These are phyloP conservation scores for Takakia lepidozioides DNA, from an alignment of 225 moss, liverwort and hornwort genomes.

Conservation along the genomic window DNA sequence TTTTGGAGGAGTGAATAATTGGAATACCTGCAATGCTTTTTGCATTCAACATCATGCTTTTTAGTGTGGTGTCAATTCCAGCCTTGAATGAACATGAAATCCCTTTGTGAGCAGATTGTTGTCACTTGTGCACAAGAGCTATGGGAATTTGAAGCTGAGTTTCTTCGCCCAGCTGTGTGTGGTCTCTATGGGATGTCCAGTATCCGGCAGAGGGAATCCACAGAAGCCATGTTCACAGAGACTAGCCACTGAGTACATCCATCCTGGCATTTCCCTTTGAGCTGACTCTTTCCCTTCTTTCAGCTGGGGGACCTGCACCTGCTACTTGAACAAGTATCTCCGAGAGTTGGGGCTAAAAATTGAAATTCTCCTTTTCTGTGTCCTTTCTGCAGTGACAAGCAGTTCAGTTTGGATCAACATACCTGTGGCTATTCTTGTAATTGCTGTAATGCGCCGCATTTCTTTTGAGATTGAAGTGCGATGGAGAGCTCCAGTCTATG, in stretches of 20 bases:
- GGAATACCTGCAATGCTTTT: no score
- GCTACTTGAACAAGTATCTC: neutral
- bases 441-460: constrained; percentile 64
- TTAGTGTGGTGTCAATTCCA: no score
- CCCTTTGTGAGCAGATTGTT: no score
- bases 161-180: no score
- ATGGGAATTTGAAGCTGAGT: no score
- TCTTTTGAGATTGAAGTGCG: constrained; percentile 79
- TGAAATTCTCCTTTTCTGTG: constrained; percentile 3
- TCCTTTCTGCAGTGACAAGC: constrained; percentile 57
- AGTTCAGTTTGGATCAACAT: constrained; percentile 82
- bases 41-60: no score
- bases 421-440: constrained; percentile 65
- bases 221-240: neutral
- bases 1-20: no score
- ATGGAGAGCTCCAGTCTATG: constrained; percentile 68
- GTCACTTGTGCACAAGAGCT: no score
- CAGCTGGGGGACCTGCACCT: no score
- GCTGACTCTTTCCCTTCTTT: neutral
- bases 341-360: neutral
- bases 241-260: neutral
- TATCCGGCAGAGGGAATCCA: neutral
- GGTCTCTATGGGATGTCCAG: no score
- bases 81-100: no score
- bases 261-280: neutral